Evolutionary conservation across 208 protist species (phyloP).

Genomic region (Novymonas esmeraldas): DNA sequence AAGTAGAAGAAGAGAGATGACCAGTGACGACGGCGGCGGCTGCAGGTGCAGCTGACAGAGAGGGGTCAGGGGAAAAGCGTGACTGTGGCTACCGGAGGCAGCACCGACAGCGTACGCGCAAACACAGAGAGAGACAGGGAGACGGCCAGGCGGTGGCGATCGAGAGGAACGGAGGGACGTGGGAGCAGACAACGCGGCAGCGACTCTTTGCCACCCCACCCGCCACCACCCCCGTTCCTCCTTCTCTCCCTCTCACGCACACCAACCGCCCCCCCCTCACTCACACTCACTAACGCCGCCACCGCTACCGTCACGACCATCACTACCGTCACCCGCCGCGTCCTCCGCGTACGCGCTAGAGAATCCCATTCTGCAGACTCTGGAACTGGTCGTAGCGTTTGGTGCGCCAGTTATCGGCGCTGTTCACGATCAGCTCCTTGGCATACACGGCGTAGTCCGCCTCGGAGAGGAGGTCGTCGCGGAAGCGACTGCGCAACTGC

Average conservation of each 20-base stretch:
- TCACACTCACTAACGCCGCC: too few species aligned
- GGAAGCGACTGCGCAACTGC: constrained; percentile 84
- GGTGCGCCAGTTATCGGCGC: constrained; percentile 93
- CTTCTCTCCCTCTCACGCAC: too few species aligned
- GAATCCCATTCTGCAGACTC: constrained; percentile 92
- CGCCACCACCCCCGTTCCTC: too few species aligned
- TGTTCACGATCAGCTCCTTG: constrained; percentile 86
- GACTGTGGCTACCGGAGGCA: too few species aligned
- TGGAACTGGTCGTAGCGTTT: constrained; percentile 93
- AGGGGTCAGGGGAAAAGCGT: too few species aligned
- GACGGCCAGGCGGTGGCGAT: not conserved
- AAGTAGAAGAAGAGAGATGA: too few species aligned
- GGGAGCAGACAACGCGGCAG: not conserved
- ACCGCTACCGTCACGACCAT: too few species aligned
- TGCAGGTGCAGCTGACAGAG: not conserved
- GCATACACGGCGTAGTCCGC: constrained; percentile 86
- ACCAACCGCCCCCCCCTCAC: not conserved
- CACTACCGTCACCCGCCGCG: too few species aligned
- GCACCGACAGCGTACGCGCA: not conserved
- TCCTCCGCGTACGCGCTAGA: constrained; percentile 31
- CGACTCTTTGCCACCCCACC: too few species aligned
- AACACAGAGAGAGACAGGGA: constrained; percentile 5
- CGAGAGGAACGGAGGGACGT: not conserved
- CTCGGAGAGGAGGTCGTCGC: constrained; percentile 79
- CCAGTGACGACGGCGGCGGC: not conserved